A percentile compares a stretch with the other conserved stretches of the same genome.
phyloP scores from a whole-genome alignment of 257 asterid genomes.

The Thymus quinquecostatus region DNA sequence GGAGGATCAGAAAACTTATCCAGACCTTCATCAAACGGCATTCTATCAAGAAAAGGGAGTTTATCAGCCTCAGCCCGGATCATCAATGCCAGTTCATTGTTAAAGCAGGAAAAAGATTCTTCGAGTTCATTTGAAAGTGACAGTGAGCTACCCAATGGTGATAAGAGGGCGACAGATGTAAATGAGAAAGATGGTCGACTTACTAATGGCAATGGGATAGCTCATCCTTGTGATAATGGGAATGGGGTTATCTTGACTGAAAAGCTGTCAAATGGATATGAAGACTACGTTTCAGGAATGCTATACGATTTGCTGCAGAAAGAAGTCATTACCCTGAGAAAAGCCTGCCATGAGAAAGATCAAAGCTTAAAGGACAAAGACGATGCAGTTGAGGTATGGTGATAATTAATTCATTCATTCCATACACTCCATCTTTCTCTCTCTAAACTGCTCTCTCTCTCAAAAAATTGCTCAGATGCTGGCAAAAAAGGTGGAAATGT shows the following conservation, averaged over 20 bases:
- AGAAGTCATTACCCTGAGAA: slow-evolving; percentile 76
- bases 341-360: slow-evolving; percentile 80
- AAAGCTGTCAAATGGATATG: slow-evolving; percentile 49
- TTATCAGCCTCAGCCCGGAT: slow-evolving; percentile 43
- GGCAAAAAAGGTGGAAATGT: slow-evolving; percentile 80
- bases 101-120: slow-evolving; percentile 49
- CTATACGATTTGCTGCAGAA: slow-evolving; percentile 89
- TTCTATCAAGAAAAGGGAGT: slow-evolving; percentile 47
- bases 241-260: slow-evolving; percentile 39
- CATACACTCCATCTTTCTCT: neutral
- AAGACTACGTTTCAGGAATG: slow-evolving; percentile 74
- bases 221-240: slow-evolving; percentile 48
- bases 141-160: slow-evolving; percentile 44
- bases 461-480: slow-evolving; percentile 60
- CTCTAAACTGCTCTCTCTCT: slow-evolving; percentile 22
- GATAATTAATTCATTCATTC: slow-evolving; percentile 10
- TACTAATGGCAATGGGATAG: slow-evolving; percentile 36
- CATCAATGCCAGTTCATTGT: slow-evolving; percentile 42
- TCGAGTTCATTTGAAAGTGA: slow-evolving; percentile 48
- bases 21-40: slow-evolving; percentile 51
- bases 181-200: slow-evolving; percentile 39
- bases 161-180: slow-evolving; percentile 32
- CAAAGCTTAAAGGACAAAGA: slow-evolving; percentile 83
- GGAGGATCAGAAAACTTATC: slow-evolving; percentile 66
- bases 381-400: slow-evolving; percentile 78